Percentiles rank a stretch among this genome's conserved stretches.
Evolutionary conservation across 148 eudicot genomes (phyloP).

Genomic region (Vaccinium corymbosum): DNA sequence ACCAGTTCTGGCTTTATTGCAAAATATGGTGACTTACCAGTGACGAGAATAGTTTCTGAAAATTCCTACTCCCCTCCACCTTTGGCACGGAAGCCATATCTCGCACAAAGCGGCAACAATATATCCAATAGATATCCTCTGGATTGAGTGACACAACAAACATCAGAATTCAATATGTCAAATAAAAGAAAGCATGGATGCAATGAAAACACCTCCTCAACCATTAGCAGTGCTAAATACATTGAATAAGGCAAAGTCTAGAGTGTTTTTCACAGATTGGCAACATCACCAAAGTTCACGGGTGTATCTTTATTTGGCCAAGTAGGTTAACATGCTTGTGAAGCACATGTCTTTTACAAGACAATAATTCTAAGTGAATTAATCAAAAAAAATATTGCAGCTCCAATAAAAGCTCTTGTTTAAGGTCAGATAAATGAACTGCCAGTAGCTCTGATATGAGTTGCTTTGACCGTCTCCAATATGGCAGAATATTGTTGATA

Average conservation of each 20-base stretch:
- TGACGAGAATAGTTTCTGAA: constrained; percentile 54
- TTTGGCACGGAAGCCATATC: constrained; percentile 79
- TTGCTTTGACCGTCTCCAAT: constrained; percentile 1
- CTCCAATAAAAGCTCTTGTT: background rate
- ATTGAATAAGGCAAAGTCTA: background rate
- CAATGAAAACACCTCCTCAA: background rate
- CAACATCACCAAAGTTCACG: background rate
- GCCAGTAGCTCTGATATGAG: constrained; percentile 1
- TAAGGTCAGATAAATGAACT: background rate
- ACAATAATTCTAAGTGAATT: background rate
- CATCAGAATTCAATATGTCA: background rate
- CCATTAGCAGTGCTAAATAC: background rate
- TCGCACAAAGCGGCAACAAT: constrained; percentile 72
- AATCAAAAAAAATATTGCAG: background rate
- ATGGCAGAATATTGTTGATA: background rate
- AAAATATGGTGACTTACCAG: constrained; percentile 47
- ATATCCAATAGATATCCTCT: constrained; percentile 86
- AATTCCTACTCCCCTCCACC: constrained; percentile 34
- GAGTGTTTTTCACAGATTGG: background rate
- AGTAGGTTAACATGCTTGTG: background rate
- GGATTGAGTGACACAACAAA: constrained; percentile 17
- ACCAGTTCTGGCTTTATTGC: background rate
- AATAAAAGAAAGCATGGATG: background rate
- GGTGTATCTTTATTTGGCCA: background rate
- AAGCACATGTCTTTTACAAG: background rate